Evolutionary conservation across 257 asterid genomes (phyloP).

Genomic region (Oldenlandia corymbosa): DNA sequence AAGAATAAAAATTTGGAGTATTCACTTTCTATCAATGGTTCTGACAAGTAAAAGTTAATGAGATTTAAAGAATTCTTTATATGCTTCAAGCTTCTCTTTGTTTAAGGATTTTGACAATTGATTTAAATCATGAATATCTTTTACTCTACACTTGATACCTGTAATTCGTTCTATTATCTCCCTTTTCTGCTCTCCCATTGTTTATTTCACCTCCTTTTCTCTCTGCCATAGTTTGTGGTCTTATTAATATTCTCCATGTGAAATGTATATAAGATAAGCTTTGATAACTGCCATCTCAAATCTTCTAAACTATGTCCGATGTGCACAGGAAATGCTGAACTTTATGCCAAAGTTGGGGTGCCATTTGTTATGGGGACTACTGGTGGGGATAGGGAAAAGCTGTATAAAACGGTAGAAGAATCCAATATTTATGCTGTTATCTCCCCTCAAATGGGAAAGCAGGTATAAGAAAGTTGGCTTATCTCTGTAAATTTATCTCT

Average conservation of each 20-base stretch:
- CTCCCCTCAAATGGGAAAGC: conserved; percentile 99
- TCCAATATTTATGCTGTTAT: conserved; percentile 80
- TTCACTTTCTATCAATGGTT: too few relatives aligned
- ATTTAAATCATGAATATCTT: too few relatives aligned
- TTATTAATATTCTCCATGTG: not conserved
- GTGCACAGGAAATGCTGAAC: conserved; percentile 65
- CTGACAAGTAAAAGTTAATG: too few relatives aligned
- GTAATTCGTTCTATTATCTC: too few relatives aligned
- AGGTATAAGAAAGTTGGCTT: conserved; percentile 40
- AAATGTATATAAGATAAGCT: not conserved
- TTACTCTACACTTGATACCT: too few relatives aligned
- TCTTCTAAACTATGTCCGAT: conserved; percentile 6
- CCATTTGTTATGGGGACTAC: conserved; percentile 99
- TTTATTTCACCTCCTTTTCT: not conserved
- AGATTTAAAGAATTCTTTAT: too few relatives aligned
- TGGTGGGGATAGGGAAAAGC: conserved; percentile 90
- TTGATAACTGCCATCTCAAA: not conserved
- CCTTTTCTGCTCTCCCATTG: not conserved
- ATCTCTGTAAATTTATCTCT: not conserved
- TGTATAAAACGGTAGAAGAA: conserved; percentile 66
- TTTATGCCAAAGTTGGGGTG: conserved; percentile 86
- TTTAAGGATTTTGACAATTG: not conserved
- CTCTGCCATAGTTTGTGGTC: not conserved
- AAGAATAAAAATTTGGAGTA: not conserved
- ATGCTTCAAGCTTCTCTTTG: too few relatives aligned